Evolutionary conservation across 1,139 yeast genomes (phyloP).

Genomic region (Wickerhamomyces sp.): DNA sequence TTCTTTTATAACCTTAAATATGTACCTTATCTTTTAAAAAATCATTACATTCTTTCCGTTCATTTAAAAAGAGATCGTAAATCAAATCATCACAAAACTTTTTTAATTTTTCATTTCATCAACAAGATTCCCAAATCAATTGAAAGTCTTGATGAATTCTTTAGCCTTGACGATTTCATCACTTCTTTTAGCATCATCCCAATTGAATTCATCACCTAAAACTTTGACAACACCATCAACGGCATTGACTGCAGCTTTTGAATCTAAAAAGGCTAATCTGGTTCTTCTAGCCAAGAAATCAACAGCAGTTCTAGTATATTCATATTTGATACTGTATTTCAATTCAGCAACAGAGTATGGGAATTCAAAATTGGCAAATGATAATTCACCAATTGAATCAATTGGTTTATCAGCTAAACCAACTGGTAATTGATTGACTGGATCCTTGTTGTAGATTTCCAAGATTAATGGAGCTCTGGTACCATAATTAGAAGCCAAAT

Average conservation of each 20-base stretch:
- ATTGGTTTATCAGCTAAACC: constrained; percentile 44
- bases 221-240: constrained; percentile 83
- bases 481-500: constrained; percentile 84
- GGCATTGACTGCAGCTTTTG: constrained; percentile 75
- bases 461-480: constrained; percentile 80
- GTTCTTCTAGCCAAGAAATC: constrained; percentile 94
- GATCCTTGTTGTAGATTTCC: constrained; percentile 52
- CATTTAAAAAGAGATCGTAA: too few relatives aligned
- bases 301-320: constrained; percentile 81
- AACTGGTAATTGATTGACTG: constrained; percentile 55
- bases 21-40: too few relatives aligned
- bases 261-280: constrained; percentile 87
- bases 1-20: too few relatives aligned
- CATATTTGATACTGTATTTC: constrained; percentile 74
- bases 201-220: constrained; percentile 73
- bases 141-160: constrained; percentile 49
- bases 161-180: constrained; percentile 50
- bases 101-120: neutral
- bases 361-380: constrained; percentile 55
- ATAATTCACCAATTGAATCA: constrained; percentile 10
- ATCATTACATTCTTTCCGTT: too few relatives aligned
- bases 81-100: too few relatives aligned
- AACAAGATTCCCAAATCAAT: constrained; percentile 6
- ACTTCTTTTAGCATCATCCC: constrained; percentile 61
- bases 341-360: constrained; percentile 94